Conservation (phyloP, 163 green algal genomes). For the Chlorella variabilis region DNA sequence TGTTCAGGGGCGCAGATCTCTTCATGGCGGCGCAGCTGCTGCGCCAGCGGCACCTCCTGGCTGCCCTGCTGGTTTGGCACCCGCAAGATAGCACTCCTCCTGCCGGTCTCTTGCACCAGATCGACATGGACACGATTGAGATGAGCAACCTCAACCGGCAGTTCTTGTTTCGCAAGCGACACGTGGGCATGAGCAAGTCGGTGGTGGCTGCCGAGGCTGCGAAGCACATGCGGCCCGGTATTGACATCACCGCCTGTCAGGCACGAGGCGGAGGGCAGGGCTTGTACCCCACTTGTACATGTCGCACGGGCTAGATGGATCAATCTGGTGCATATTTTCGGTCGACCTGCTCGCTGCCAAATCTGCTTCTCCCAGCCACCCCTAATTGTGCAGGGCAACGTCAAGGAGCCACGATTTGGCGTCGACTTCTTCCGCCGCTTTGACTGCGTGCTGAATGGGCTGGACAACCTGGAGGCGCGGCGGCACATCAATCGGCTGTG, state of each 20-base stretch:
- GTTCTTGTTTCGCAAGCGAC: slow-evolving; percentile 96
- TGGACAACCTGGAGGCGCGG: slow-evolving; percentile 97
- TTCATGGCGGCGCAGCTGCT: no score
- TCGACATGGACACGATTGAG: slow-evolving; percentile 99
- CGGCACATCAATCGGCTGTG: slow-evolving; percentile 97
- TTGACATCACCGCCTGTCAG: slow-evolving; percentile 63
- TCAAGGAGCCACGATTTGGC: slow-evolving; percentile 87
- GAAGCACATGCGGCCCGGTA: slow-evolving; percentile 57
- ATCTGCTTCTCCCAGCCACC: no score
- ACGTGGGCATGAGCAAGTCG: slow-evolving; percentile 96
- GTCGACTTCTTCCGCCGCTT: slow-evolving; percentile 93
- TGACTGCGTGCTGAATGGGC: slow-evolving; percentile 95
- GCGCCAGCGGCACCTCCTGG: not conserved
- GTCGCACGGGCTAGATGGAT: no score
- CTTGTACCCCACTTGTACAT: no score
- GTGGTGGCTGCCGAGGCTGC: slow-evolving; percentile 80
- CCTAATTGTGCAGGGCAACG: slow-evolving; percentile 81
- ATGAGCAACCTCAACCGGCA: slow-evolving; percentile 98
- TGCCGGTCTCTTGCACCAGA: slow-evolving; percentile 70
- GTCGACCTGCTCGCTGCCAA: no score
- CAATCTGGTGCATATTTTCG: no score
- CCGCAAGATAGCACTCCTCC: not conserved
- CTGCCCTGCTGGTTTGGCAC: not conserved
- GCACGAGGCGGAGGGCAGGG: slow-evolving; percentile 1
- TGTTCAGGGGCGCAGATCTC: no score